phyloP scores from a whole-genome alignment of 345 rosid genomes.

The Eucalyptus pumila region DNA sequence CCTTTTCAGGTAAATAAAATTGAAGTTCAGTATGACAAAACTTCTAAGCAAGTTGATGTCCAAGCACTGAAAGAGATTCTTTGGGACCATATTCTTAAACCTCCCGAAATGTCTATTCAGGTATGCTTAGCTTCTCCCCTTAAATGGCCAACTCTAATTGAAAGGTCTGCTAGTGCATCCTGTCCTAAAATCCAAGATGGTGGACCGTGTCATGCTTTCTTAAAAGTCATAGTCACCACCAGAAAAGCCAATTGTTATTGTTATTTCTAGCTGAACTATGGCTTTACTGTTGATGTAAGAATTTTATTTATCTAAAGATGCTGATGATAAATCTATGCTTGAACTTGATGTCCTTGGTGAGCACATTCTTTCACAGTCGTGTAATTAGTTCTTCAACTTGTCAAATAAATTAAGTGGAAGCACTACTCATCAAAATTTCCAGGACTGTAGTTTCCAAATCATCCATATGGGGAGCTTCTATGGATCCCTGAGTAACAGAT shows the following conservation, averaged over 20 bases:
- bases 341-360: neutral
- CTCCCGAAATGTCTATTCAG: conserved; percentile 33
- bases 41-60: conserved; percentile 92
- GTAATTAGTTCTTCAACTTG: neutral
- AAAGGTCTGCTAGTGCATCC: neutral
- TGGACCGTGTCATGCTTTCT: neutral
- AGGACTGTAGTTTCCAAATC: neutral
- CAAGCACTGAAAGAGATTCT: conserved; percentile 76
- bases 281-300: neutral
- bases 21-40: conserved; percentile 77
- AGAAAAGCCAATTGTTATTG: neutral
- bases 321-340: neutral
- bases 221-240: neutral
- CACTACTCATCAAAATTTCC: neutral
- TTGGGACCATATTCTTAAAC: conserved; percentile 57
- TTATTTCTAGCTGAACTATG: neutral
- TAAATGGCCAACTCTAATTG: neutral
- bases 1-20: conserved; percentile 57
- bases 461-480: neutral
- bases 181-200: neutral
- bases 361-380: neutral
- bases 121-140: conserved; percentile 2
- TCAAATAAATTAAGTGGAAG: neutral
- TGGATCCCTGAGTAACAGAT: neutral
- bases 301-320: neutral